These are phyloP conservation scores for Kluyveromyces nonfermentans DNA, from an alignment of 805 yeast species.

Conservation along the genomic window DNA sequence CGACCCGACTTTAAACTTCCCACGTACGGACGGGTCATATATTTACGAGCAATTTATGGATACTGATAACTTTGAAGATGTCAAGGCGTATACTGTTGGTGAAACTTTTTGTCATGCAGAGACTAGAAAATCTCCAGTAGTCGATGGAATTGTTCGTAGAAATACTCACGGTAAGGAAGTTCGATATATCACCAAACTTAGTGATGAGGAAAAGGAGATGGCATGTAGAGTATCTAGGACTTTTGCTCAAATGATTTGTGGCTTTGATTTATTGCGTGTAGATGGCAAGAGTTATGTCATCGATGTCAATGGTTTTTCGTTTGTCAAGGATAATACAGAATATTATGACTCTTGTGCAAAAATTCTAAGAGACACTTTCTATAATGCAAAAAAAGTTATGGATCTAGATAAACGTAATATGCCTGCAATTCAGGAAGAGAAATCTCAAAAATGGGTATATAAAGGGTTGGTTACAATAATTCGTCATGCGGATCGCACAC, in stretches of 20 bases:
- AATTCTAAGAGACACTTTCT: constrained; percentile 66
- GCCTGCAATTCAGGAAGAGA: constrained; percentile 31
- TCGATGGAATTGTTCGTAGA: constrained; percentile 96
- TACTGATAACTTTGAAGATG: constrained; percentile 97
- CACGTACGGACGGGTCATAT: constrained; percentile 85
- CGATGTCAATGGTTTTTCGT: constrained; percentile 96
- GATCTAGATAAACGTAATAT: constrained; percentile 32
- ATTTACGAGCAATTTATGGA: constrained; percentile 94
- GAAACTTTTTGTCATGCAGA: constrained; percentile 90
- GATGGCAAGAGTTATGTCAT: constrained; percentile 84
- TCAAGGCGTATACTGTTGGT: constrained; percentile 96
- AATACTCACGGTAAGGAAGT: constrained; percentile 97
- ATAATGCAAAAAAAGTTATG: constrained; percentile 46
- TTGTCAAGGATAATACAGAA: constrained; percentile 82
- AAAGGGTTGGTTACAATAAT: constrained; percentile 87
- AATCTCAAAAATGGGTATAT: constrained; percentile 85
- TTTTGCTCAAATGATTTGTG: constrained; percentile 92
- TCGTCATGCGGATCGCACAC: constrained; percentile 97
- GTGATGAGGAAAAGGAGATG: constrained; percentile 66
- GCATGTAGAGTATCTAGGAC: constrained; percentile 67
- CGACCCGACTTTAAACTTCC: constrained; percentile 65
- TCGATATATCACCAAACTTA: constrained; percentile 73
- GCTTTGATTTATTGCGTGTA: constrained; percentile 88
- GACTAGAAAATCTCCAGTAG: constrained; percentile 96
- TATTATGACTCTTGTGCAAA: constrained; percentile 80